Percentiles rank a stretch among this genome's conserved stretches.
These are phyloP conservation scores for Apiospora pterosperma DNA, from an alignment of 2,329 filamentous ascomycete genomes.

Conservation along the genomic window DNA sequence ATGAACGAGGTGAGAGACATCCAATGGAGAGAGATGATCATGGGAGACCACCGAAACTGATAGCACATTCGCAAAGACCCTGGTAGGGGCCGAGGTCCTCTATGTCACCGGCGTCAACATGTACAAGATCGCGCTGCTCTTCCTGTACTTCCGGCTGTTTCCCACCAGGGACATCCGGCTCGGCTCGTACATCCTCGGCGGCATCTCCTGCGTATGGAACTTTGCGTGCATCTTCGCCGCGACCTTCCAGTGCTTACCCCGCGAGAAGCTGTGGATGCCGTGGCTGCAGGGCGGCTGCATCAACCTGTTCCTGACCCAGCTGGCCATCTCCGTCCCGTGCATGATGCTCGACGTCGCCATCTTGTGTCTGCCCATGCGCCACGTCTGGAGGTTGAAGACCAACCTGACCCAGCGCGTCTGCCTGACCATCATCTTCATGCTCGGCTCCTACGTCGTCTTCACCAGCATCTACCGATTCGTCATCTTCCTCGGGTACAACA, in stretches of 20 bases:
- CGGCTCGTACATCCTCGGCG: slow-evolving; percentile 1
- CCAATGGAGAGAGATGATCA: accelerated
- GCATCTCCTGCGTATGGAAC: neutral
- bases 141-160: slow-evolving; percentile 5
- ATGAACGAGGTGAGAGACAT: neutral
- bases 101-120: slow-evolving; percentile 6
- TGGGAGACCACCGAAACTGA: neutral
- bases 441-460: slow-evolving; percentile 8
- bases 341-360: slow-evolving; percentile 7
- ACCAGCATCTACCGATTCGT: slow-evolving; percentile 6
- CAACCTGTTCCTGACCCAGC: slow-evolving; percentile 3
- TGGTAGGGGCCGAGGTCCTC: slow-evolving; percentile 6
- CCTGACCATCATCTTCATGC: slow-evolving; percentile 7
- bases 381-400: slow-evolving; percentile 8
- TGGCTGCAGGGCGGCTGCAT: slow-evolving; percentile 4
- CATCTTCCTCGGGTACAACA: slow-evolving; percentile 2
- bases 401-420: slow-evolving; percentile 4
- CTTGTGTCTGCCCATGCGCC: slow-evolving; percentile 6
- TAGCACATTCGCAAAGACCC: neutral
- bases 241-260: slow-evolving; percentile 5
- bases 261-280: slow-evolving; percentile 3
- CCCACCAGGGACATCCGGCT: slow-evolving; percentile 1
- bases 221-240: slow-evolving; percentile 4
- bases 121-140: slow-evolving; percentile 7
- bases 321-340: neutral